Evolutionary conservation across 805 yeast genomes (phyloP).

Genomic region (Hanseniaspora clermontiae): DNA sequence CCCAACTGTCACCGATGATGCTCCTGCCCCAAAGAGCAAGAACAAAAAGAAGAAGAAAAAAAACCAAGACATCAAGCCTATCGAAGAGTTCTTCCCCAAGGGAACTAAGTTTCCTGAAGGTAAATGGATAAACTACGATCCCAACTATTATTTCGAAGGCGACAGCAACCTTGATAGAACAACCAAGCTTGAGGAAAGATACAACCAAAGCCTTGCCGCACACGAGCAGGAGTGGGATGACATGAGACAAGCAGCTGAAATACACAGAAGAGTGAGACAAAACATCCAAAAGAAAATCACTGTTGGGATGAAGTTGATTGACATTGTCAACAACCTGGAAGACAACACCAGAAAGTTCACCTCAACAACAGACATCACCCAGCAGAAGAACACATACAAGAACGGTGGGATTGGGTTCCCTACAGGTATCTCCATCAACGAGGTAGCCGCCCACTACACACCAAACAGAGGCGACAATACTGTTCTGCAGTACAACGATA

Average conservation of each 20-base stretch:
- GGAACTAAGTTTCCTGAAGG: constrained; percentile 68
- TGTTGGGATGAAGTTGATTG: constrained; percentile 88
- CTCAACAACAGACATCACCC: constrained; percentile 45
- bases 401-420: constrained; percentile 93
- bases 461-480: constrained; percentile 91
- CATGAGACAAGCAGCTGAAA: constrained; percentile 89
- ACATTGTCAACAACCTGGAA: constrained; percentile 81
- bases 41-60: constrained; percentile 48
- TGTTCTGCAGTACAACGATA: constrained; percentile 72
- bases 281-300: constrained; percentile 59
- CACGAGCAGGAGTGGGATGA: constrained; percentile 57
- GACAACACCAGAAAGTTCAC: constrained; percentile 66
- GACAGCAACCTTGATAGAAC: constrained; percentile 56
- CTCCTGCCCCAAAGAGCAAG: constrained; percentile 22
- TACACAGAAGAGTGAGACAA: constrained; percentile 81
- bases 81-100: constrained; percentile 55
- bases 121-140: constrained; percentile 59
- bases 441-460: constrained; percentile 95
- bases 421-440: constrained; percentile 87
- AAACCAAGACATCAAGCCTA: constrained; percentile 44
- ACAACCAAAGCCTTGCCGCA: constrained; percentile 44
- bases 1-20: neutral
- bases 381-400: constrained; percentile 30
- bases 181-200: constrained; percentile 77
- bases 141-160: constrained; percentile 26